phyloP scores from a whole-genome alignment of 805 yeast genomes.

The Wickerhamiella slavikovae region DNA sequence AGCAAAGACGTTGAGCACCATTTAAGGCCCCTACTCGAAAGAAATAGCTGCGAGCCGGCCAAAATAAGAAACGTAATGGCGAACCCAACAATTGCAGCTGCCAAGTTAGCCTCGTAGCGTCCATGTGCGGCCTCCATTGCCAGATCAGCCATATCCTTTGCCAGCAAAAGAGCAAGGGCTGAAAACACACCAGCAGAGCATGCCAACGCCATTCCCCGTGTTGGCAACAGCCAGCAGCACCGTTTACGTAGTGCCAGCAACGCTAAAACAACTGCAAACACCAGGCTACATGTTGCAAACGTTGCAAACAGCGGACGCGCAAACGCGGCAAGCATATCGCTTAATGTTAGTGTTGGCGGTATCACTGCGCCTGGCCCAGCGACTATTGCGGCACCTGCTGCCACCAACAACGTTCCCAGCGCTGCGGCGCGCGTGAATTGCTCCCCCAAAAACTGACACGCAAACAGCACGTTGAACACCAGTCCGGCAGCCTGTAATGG shows the following conservation, averaged over 20 bases:
- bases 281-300: slow-evolving; percentile 18
- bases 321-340: slow-evolving; percentile 26
- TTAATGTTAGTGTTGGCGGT: slow-evolving; percentile 31
- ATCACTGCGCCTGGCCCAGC: slow-evolving; percentile 50
- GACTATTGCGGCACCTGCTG: slow-evolving; percentile 54
- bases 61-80: slow-evolving; percentile 30
- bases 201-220: slow-evolving; percentile 43
- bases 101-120: too few relatives aligned
- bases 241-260: not conserved
- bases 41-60: slow-evolving; percentile 50
- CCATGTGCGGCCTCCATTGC: too few relatives aligned
- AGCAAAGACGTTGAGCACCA: slow-evolving; percentile 53
- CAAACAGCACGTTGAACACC: slow-evolving; percentile 67
- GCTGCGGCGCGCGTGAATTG: slow-evolving; percentile 36
- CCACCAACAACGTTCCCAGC: slow-evolving; percentile 45
- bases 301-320: slow-evolving; percentile 26
- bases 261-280: slow-evolving; percentile 1
- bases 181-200: slow-evolving; percentile 54
- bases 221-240: not conserved
- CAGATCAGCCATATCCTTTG: slow-evolving; percentile 66
- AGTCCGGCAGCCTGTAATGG: slow-evolving; percentile 76
- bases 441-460: slow-evolving; percentile 47
- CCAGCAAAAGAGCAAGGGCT: slow-evolving; percentile 68
- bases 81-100: slow-evolving; percentile 26
- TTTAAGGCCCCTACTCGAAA: slow-evolving; percentile 54